phyloP scores from a whole-genome alignment of 1,284 basidiomycete species.

The Cryptococcus neoformans region DNA sequence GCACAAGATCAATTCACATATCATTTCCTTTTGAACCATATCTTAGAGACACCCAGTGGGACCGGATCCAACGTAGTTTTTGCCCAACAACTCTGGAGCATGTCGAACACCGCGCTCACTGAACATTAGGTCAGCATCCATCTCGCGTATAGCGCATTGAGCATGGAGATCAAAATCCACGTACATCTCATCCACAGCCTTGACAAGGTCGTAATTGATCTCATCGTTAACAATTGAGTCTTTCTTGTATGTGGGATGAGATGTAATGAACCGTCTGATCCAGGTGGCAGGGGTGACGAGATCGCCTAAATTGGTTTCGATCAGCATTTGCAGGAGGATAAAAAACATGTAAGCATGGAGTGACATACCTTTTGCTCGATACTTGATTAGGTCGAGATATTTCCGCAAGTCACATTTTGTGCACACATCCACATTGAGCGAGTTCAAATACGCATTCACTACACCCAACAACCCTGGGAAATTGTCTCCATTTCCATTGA shows the following conservation, averaged over 20 bases:
- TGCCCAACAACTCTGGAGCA: conserved; percentile 60
- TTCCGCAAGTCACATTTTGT: conserved; percentile 65
- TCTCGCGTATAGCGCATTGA: conserved; percentile 2
- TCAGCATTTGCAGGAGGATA: not conserved
- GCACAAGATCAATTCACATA: too few species aligned
- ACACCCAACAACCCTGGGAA: conserved; percentile 87
- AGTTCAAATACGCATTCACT: conserved; percentile 82
- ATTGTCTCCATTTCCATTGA: conserved; percentile 71
- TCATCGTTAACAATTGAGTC: conserved; percentile 87
- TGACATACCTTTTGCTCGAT: conserved; percentile 68
- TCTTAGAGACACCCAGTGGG: conserved; percentile 30
- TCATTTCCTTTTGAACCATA: not conserved
- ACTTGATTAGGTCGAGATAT: conserved; percentile 75
- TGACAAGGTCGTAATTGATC: conserved; percentile 92
- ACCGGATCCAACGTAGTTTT: conserved; percentile 40
- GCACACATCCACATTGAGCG: conserved; percentile 70
- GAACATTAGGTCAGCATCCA: not conserved
- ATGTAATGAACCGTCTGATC: conserved; percentile 87
- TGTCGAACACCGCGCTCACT: conserved; percentile 68
- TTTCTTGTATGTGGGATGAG: conserved; percentile 83
- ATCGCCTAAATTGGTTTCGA: conserved; percentile 56
- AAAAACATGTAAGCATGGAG: conserved; percentile 21
- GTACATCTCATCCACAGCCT: conserved; percentile 79
- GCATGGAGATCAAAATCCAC: conserved; percentile 50
- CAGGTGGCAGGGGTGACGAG: conserved; percentile 88